A percentile compares a stretch with the other conserved stretches of the same genome.
Evolutionary conservation across 2,329 filamentous ascomycete genomes (phyloP).

Genomic region (Daldinia sp.): DNA sequence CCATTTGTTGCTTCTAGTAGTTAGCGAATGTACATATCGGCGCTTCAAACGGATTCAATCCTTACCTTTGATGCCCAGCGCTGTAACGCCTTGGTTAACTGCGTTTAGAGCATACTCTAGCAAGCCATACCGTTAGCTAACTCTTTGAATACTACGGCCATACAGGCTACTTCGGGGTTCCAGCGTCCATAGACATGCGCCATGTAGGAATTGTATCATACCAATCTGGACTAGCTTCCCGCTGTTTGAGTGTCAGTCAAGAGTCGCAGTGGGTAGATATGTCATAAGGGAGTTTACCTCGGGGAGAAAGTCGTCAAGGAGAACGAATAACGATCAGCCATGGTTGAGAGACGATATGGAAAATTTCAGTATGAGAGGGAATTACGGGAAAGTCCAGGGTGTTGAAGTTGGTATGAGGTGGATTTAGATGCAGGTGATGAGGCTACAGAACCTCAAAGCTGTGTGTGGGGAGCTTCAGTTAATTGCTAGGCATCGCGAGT

Average conservation of each 20-base stretch:
- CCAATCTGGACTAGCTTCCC: conserved; percentile 99
- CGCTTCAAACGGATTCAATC: conserved; percentile 33
- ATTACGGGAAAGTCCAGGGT: conserved; percentile 12
- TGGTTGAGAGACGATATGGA: conserved; percentile 58
- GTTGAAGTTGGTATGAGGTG: conserved; percentile 31
- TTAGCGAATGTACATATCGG: conserved; percentile 31
- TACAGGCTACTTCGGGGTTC: neutral
- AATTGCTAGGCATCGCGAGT: conserved; percentile 48
- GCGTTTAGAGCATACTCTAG: conserved; percentile 98
- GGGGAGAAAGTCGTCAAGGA: conserved; percentile 99
- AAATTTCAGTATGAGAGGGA: conserved; percentile 29
- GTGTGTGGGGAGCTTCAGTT: conserved; percentile 42
- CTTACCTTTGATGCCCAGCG: conserved; percentile 96
- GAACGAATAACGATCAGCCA: conserved; percentile 99
- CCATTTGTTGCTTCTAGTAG: conserved; percentile 85
- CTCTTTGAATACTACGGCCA: conserved; percentile 45
- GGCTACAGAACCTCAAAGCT: conserved; percentile 38
- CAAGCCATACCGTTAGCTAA: conserved; percentile 37
- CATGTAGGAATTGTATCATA: conserved; percentile 55
- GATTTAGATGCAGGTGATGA: conserved; percentile 31
- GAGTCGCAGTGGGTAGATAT: conserved; percentile 50
- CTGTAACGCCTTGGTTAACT: conserved; percentile 98
- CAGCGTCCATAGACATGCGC: conserved; percentile 25
- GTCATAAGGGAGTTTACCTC: conserved; percentile 74
- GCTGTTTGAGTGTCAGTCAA: conserved; percentile 65